These are phyloP conservation scores for Eucalyptus brandiana DNA, from an alignment of 345 rosid species.

Conservation along the genomic window DNA sequence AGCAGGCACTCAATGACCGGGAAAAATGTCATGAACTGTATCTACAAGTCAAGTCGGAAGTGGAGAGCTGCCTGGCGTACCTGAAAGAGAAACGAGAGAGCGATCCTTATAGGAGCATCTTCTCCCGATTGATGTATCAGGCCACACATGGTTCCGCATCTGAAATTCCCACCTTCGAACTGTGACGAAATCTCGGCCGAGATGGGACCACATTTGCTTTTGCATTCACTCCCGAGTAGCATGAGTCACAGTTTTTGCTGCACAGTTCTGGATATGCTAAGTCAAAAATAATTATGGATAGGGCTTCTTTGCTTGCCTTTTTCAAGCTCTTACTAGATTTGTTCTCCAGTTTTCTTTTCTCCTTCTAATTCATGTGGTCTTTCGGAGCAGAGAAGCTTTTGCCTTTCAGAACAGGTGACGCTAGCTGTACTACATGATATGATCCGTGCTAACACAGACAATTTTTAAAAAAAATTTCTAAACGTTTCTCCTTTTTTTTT, in stretches of 20 bases:
- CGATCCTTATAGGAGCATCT: slow-evolving; percentile 56
- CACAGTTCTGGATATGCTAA: background rate
- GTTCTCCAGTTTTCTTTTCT: background rate
- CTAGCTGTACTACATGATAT: background rate
- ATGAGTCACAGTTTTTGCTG: background rate
- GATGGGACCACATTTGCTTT: background rate
- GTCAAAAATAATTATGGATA: background rate
- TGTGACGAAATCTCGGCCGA: slow-evolving; percentile 2
- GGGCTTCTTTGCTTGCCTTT: background rate
- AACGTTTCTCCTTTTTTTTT: background rate
- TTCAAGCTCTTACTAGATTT: background rate
- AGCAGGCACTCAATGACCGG: slow-evolving; percentile 34
- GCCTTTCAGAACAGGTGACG: background rate
- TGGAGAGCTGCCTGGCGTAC: slow-evolving; percentile 38
- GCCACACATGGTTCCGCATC: slow-evolving; percentile 33
- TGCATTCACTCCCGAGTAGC: background rate
- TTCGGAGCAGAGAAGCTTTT: background rate
- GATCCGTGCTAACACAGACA: fast-evolving
- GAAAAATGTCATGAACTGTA: slow-evolving; percentile 51
- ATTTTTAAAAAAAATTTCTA: background rate
- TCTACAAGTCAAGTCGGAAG: slow-evolving; percentile 50
- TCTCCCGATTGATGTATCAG: background rate
- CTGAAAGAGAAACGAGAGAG: slow-evolving; percentile 51
- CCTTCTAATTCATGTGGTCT: background rate
- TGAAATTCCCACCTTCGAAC: slow-evolving; percentile 53